phyloP scores from a whole-genome alignment of 2,329 filamentous ascomycete genomes.

The Graphium sp. region DNA sequence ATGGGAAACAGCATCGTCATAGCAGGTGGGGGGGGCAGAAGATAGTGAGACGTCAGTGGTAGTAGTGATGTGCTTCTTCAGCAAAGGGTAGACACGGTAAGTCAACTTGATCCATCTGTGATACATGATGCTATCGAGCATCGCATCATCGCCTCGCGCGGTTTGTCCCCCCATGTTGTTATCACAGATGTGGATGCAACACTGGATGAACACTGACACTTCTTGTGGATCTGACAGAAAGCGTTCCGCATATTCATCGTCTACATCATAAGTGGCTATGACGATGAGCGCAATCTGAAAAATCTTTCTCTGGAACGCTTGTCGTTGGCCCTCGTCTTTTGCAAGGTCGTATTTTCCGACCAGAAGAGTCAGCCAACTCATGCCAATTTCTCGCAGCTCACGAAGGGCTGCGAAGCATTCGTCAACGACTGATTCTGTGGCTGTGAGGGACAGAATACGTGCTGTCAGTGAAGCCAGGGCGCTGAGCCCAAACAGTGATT shows the following conservation, averaged over 20 bases:
- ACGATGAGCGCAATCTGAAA: constrained; percentile 15
- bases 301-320: constrained; percentile 13
- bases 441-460: constrained; percentile 23
- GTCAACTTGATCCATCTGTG: constrained; percentile 12
- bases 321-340: constrained; percentile 11
- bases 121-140: constrained; percentile 7
- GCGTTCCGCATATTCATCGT: background rate
- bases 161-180: constrained; percentile 5
- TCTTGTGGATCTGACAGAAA: background rate
- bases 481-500: constrained; percentile 21
- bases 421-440: constrained; percentile 7
- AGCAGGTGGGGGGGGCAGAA: too few relatives aligned
- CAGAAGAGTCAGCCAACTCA: constrained; percentile 21
- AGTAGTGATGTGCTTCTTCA: constrained; percentile 6
- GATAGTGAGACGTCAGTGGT: background rate
- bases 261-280: background rate
- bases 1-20: too few relatives aligned
- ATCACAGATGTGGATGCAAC: constrained; percentile 14
- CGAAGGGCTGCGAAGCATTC: constrained; percentile 14
- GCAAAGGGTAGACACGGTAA: constrained; percentile 6
- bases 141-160: background rate
- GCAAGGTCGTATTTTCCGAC: constrained; percentile 9
- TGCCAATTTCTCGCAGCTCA: constrained; percentile 13
- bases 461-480: constrained; percentile 20
- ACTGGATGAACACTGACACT: constrained; percentile 14